phyloP scores from a whole-genome alignment of 768 basidiomycete species.

The Rhodotorula taiwanensis region DNA sequence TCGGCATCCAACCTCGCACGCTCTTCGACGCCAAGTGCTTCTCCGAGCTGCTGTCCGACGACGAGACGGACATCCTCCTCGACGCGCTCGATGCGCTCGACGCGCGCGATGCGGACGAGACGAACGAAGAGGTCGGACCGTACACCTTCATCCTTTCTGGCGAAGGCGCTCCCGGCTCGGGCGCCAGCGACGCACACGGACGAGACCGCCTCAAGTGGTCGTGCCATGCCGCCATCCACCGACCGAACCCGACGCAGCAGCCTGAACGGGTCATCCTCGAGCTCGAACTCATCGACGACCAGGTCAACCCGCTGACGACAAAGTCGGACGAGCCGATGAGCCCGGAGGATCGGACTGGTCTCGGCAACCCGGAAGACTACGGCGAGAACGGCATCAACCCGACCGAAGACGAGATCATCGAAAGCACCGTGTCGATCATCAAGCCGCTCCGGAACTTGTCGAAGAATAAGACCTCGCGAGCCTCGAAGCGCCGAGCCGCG shows the following conservation, averaged over 20 bases:
- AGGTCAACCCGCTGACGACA: slow-evolving; percentile 58
- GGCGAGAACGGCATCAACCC: slow-evolving; percentile 37
- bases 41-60: slow-evolving; percentile 60
- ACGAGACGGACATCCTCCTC: slow-evolving; percentile 61
- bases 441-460: slow-evolving; percentile 66
- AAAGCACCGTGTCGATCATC: slow-evolving; percentile 60
- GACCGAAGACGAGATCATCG: slow-evolving; percentile 33
- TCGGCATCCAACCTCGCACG: slow-evolving; percentile 63
- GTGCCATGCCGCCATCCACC: slow-evolving; percentile 64
- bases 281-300: slow-evolving; percentile 68
- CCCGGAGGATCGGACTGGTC: slow-evolving; percentile 21
- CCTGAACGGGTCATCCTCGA: slow-evolving; percentile 53
- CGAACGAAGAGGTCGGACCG: slow-evolving; percentile 46
- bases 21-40: slow-evolving; percentile 69
- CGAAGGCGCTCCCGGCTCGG: slow-evolving; percentile 60
- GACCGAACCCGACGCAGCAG: slow-evolving; percentile 43
- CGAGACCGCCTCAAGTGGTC: slow-evolving; percentile 54
- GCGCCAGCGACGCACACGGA: slow-evolving; percentile 41
- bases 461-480: slow-evolving; percentile 47
- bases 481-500: not conserved
- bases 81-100: slow-evolving; percentile 66
- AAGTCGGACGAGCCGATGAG: slow-evolving; percentile 14
- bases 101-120: slow-evolving; percentile 49
- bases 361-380: slow-evolving; percentile 16
- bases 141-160: slow-evolving; percentile 67